Conservation (phyloP, 768 basidiomycete genomes). For the Russula compacta region DNA sequence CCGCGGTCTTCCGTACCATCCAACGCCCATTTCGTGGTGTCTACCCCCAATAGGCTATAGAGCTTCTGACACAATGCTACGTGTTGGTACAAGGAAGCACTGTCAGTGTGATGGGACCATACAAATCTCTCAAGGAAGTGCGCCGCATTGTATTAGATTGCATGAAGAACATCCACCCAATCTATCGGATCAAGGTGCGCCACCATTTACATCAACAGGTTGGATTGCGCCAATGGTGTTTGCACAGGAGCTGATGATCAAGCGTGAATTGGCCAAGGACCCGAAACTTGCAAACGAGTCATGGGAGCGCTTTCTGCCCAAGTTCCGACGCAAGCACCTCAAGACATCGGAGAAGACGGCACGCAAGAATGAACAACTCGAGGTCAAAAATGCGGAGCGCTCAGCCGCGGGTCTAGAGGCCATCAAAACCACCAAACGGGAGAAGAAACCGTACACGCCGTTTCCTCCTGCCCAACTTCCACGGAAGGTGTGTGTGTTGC, state of each 20-base stretch:
- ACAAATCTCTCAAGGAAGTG: conserved; percentile 93
- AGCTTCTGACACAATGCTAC: conserved; percentile 92
- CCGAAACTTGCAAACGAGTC: conserved; percentile 88
- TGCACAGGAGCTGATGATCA: conserved; percentile 90
- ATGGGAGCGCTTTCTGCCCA: conserved; percentile 96
- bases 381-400: conserved; percentile 52
- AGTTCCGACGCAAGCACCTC: conserved; percentile 89
- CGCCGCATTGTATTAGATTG: conserved; percentile 94
- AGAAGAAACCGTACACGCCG: conserved; percentile 95
- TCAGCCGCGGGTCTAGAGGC: conserved; percentile 55
- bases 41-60: conserved; percentile 65
- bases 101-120: conserved; percentile 95
- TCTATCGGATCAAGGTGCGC: conserved; percentile 91
- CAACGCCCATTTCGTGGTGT: not conserved
- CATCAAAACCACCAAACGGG: conserved; percentile 35
- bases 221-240: not conserved
- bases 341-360: conserved; percentile 91
- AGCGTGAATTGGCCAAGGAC: conserved; percentile 95
- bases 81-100: conserved; percentile 97
- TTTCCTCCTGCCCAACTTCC: conserved; percentile 95
- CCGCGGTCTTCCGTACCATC: not conserved
- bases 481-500: conserved; percentile 55
- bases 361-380: conserved; percentile 71
- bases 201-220: conserved; percentile 4
- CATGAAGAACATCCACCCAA: conserved; percentile 99